Base-by-base conservation (phyloP, 257 asterid species). In the Datura wrightii region DNA sequence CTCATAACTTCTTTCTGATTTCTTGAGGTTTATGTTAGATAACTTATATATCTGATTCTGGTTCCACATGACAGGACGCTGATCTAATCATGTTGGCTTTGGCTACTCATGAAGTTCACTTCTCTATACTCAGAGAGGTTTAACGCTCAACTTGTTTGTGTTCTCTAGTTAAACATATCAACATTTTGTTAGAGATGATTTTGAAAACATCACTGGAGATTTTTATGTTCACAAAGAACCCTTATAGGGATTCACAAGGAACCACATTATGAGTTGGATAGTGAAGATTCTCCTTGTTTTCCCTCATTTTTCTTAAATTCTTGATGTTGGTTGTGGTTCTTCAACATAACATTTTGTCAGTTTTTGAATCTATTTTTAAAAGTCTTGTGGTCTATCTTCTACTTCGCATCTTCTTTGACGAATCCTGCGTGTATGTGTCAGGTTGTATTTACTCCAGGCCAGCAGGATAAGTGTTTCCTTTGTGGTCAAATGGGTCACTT, bases 401-500 rank as follows among this genome's bases (percentile, higher is more conserved):
- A 48, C 59, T 74, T 46, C 16, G 16, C 59, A 13, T 74, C 80
- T 48, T 16, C 46, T 74, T 74, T 74, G 59, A 74, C 3, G n/a
- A 46, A 74, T 46, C n/a, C 10, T 74, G 59, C 3, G 4, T 74
- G 59, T 74, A 80, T 70, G 72, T 82, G 83, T 59, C 87, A 96
- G 99, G 97, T 96, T 92, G 98, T 96, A 67, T 96, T 87, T 87
- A 91, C 94, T 67, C 97, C 99, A 48, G 99, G 99, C 50, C 99
- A 96, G 86, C 99, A 93, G 91, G 98, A 93, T 84, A 96, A 94
- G 89, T 96, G 99, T 83, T 96, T 96, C 88, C 85, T 96, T 76
- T 96, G 99, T 85, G 99, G 99, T 89, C 98, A 96, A 92, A 83
- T 96, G 91, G 99, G 99, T 59, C 99, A 96, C 90, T 84, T 94